phyloP scores from a whole-genome alignment of 352 stramenopile genomes.

The Vaucheria bursata region DNA sequence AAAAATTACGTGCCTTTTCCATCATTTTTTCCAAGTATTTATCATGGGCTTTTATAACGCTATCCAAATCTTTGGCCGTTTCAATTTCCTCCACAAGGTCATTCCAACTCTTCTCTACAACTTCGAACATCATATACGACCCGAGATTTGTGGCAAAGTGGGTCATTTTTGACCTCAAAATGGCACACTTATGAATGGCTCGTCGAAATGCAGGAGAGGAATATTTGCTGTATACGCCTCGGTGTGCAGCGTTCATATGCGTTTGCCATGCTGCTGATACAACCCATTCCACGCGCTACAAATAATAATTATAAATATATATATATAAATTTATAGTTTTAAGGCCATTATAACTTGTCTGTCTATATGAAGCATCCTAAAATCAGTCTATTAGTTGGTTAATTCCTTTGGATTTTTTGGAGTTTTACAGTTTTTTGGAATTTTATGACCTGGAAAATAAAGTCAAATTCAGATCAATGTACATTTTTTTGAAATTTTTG shows the following conservation, averaged over 20 bases:
- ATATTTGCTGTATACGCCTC: slow-evolving; percentile 12
- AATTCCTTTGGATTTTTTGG: too few species aligned
- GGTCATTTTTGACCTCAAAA: slow-evolving; percentile 92
- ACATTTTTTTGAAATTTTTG: too few species aligned
- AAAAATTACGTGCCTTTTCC: slow-evolving; percentile 45
- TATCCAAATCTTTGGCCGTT: slow-evolving; percentile 79
- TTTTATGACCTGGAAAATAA: too few species aligned
- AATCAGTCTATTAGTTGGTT: too few species aligned
- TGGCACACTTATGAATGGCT: slow-evolving; percentile 81
- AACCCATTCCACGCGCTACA: slow-evolving; percentile 61
- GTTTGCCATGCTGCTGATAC: slow-evolving; percentile 90
- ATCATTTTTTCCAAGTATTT: slow-evolving; percentile 77
- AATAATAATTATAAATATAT: too few species aligned
- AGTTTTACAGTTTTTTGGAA: too few species aligned
- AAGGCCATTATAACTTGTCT: too few species aligned
- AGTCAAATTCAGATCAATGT: too few species aligned
- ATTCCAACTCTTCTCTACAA: slow-evolving; percentile 77
- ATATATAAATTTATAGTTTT: too few species aligned
- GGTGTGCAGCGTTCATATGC: slow-evolving; percentile 86
- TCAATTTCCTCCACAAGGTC: slow-evolving; percentile 67
- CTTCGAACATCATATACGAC: slow-evolving; percentile 96
- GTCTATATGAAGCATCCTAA: too few species aligned
- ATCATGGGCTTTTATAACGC: slow-evolving; percentile 87
- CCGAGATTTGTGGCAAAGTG: slow-evolving; percentile 92
- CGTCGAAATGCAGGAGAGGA: slow-evolving; percentile 48